Evolutionary conservation across 2,329 filamentous ascomycete genomes (phyloP).

Genomic region (Onygenales sp.): DNA sequence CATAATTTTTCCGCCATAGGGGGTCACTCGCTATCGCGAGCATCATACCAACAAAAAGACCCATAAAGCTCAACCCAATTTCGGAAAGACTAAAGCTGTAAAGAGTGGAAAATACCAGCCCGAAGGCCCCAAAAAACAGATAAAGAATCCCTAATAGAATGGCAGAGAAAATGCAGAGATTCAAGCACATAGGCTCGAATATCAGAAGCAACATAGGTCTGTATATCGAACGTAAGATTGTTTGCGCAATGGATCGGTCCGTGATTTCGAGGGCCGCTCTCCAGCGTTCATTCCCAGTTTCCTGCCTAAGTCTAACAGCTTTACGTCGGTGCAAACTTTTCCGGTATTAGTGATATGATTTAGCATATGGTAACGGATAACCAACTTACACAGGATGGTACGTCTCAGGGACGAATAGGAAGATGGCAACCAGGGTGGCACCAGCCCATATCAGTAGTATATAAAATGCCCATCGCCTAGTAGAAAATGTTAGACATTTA

Average conservation of each 20-base stretch:
- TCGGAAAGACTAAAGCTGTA: conserved; percentile 74
- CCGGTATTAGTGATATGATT: background rate
- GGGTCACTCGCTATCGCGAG: conserved; percentile 36
- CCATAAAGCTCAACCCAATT: conserved; percentile 66
- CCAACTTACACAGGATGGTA: conserved; percentile 51
- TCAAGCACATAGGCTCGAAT: conserved; percentile 76
- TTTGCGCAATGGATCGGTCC: conserved; percentile 55
- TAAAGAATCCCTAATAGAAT: conserved; percentile 82
- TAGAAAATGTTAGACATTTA: background rate
- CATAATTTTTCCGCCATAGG: conserved; percentile 37
- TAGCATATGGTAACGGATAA: background rate
- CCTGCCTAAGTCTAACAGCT: conserved; percentile 57
- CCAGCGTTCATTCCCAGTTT: conserved; percentile 70
- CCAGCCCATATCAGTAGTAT: conserved; percentile 72
- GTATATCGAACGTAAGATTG: conserved; percentile 49
- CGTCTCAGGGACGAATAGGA: conserved; percentile 74
- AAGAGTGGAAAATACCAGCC: conserved; percentile 63
- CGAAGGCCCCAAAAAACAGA: conserved; percentile 83
- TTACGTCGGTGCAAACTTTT: conserved; percentile 56
- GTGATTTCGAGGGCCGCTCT: conserved; percentile 66
- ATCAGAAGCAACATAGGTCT: conserved; percentile 68
- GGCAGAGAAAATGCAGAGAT: conserved; percentile 72
- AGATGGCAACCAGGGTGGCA: conserved; percentile 53
- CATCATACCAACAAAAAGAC: conserved; percentile 39
- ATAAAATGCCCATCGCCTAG: conserved; percentile 70